Base-by-base conservation (phyloP, 306 rosid species). In the Morella rubra region DNA sequence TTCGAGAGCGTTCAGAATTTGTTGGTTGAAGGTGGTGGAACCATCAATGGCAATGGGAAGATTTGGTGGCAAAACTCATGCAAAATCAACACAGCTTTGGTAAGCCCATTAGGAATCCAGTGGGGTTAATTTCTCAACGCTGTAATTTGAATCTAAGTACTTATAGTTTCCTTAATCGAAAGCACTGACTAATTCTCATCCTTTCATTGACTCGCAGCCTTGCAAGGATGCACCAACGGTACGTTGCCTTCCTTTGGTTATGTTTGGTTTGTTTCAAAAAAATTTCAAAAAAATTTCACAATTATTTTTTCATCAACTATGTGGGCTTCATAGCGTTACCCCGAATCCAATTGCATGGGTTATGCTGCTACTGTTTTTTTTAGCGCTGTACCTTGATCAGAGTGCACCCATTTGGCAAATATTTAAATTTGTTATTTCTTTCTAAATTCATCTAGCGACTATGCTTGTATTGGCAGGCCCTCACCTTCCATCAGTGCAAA, bases 191-290 rank as follows among this genome's bases (percentile, higher is more conserved):
- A 62, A 62, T 32, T 47, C 40, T 47, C 79, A 73, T 66, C 3
- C 53, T 4, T 78, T 75, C 58, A 62, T 70, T 13, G 77, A 78
- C 69, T 86, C 73, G 79, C 90, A 95, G 98, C 85, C 98, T 45
- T 95, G 98, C 93, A 83, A 75, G 80, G 79, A 79, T 14, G 97
- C 98, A 44, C 97, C 98, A 27, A 95, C 97, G 61, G 98, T 94
- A 85, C 47, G 89, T 76, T 4, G 27, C 14, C 73, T 8, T 72
- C 40, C 6, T 6, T 76, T n/a, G n/a, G n/a, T n/a, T n/a, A n/a
- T n/a, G n/a, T n/a, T n/a, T n/a, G n/a, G n/a, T n/a, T n/a, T n/a
- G n/a, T n/a, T n/a, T n/a, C n/a, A n/a, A n/a, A n/a, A n/a, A n/a
- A n/a, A n/a, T n/a, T n/a, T n/a, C n/a, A n/a, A n/a, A n/a, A n/a